Base-by-base conservation (phyloP, 768 basidiomycete species). In the Lactarius indigo region DNA sequence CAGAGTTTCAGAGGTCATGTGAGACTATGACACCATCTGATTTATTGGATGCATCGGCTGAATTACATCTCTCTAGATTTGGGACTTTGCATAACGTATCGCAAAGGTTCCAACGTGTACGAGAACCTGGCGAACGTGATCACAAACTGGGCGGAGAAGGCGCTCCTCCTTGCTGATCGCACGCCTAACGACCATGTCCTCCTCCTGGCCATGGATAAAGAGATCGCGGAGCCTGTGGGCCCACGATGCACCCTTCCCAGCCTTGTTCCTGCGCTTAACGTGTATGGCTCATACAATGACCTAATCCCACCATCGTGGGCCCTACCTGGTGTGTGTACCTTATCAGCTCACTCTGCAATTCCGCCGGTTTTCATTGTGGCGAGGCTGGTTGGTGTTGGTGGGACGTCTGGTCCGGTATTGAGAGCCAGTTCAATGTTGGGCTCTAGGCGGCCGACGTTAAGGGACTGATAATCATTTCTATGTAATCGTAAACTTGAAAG, bases 111-210 rank as follows among this genome's bases (percentile, higher is more conserved):
- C 5, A 52, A 59, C 5, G 26, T 23, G 20, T 65, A 61, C 42
- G 50, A 57, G 26, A 30, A 23, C 35, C 33, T 65, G 64, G 52
- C 64, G 1, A 13, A 47, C 12, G 59, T 42, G 1, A 33, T 68
- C 31, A 59, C 64, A 7, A 59, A 8, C 12, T 57, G 59, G 57
- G 59, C 64, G 7, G 67, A 65, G 17, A 20, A 9, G 39, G 30
- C 28, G 20, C 20, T 68, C 23, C 47, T 64, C 18, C n/a, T 65
- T 28, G 6, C 63, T 28, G 57, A 59, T 9, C 44, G 42, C 57
- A 67, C 23, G 35, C 66, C 63, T 17, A 30, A 30, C 10, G 66
- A 68, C n/a, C 44, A 41, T 15, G 39, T 68, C 39, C 54, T 65
- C 23, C 5, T 64, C 9, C 31, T 39, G 64, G 31, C 52, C 3